A percentile compares a stretch with the other conserved stretches of the same genome.
phyloP scores from a whole-genome alignment of 2,329 filamentous ascomycete species.

The Periconia sp. region DNA sequence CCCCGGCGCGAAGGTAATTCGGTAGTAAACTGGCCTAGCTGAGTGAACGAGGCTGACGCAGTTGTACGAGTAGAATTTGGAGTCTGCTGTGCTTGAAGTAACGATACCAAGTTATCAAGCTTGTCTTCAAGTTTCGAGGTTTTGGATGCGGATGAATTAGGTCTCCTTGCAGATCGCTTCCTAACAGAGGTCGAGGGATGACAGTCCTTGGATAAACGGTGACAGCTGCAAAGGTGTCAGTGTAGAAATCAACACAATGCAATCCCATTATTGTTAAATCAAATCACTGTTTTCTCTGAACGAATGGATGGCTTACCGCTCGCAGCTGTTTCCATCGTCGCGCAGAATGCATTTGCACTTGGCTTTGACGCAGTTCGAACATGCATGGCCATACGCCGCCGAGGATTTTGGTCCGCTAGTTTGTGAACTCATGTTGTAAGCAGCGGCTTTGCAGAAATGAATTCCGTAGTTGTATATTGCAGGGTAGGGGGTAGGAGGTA shows the following conservation, averaged over 20 bases:
- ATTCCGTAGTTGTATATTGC: neutral
- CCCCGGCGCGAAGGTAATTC: neutral
- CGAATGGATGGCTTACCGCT: conserved; percentile 10
- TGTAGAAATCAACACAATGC: too few species aligned
- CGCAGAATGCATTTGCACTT: conserved; percentile 13
- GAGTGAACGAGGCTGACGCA: neutral
- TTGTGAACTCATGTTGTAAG: neutral
- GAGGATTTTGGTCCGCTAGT: neutral
- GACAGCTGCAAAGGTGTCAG: conserved; percentile 10
- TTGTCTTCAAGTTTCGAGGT: conserved; percentile 32
- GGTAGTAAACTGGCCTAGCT: neutral
- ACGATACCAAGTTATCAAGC: conserved; percentile 29
- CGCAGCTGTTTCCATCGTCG: conserved; percentile 7
- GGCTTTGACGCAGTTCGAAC: conserved; percentile 13
- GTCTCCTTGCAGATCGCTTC: conserved; percentile 10
- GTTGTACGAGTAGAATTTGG: neutral
- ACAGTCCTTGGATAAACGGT: conserved; percentile 21
- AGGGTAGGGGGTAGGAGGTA: neutral
- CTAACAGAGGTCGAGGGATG: conserved; percentile 12
- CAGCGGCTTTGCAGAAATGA: neutral
- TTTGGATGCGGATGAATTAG: conserved; percentile 1
- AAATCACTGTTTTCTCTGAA: too few species aligned
- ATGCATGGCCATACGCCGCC: conserved; percentile 15
- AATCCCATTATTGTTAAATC: too few species aligned
- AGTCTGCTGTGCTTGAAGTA: conserved; percentile 25